phyloP scores from a whole-genome alignment of 176 grass and related monocot genomes.

The Oryza officinalis region DNA sequence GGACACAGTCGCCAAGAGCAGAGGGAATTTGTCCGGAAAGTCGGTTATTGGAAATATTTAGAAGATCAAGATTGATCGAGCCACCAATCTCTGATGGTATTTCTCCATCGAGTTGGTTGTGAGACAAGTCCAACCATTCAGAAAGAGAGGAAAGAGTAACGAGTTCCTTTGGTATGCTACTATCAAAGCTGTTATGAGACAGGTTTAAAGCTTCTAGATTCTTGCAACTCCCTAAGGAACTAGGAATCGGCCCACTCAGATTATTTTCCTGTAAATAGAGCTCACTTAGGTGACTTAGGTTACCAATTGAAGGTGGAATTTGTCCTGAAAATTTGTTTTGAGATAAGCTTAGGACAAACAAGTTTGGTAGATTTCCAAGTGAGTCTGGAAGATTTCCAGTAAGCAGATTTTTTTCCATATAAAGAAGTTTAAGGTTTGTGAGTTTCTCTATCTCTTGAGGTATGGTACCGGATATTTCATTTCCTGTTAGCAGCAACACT shows the following conservation, averaged over 20 bases:
- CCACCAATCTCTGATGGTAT: conserved; percentile 30
- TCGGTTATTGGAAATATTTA: conserved; percentile 32
- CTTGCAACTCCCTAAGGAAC: conserved; percentile 15
- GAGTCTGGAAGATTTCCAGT: conserved; percentile 25
- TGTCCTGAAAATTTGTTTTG: conserved; percentile 35
- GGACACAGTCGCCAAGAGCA: conserved; percentile 26
- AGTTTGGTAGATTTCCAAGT: conserved; percentile 12
- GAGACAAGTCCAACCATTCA: not conserved
- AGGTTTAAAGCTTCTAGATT: conserved; percentile 13
- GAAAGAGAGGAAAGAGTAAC: conserved; percentile 21
- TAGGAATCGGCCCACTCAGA: conserved; percentile 26
- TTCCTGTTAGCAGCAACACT: conserved; percentile 7
- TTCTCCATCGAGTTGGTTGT: conserved; percentile 29
- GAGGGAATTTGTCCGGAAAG: conserved; percentile 21
- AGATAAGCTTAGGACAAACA: not conserved
- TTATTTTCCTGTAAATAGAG: conserved; percentile 29
- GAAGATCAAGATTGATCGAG: not conserved
- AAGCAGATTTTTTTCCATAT: not conserved
- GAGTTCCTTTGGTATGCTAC: conserved; percentile 34
- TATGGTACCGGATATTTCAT: conserved; percentile 39
- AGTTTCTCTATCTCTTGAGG: conserved; percentile 34
- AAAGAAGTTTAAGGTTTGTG: not conserved
- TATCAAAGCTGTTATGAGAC: conserved; percentile 27
- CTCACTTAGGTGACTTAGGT: conserved; percentile 25
- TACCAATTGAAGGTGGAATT: conserved; percentile 44